Percentiles rank a stretch among this genome's conserved stretches.
phyloP scores from a whole-genome alignment of 176 grass and related monocot species.

The Luzula sylvatica region DNA sequence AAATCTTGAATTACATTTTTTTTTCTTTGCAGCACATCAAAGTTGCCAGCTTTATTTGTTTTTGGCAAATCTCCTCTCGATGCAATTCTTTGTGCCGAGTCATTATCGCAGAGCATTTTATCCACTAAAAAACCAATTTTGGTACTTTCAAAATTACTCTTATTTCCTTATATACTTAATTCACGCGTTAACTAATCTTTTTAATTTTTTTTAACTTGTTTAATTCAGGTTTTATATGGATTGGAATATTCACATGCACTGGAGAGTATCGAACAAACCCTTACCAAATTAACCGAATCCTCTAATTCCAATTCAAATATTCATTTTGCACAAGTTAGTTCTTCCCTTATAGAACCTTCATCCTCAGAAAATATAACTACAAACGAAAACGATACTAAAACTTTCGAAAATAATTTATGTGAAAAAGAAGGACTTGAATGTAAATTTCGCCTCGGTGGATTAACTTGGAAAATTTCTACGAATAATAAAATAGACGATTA shows the following conservation, averaged over 20 bases:
- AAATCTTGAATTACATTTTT: conserved; percentile 4
- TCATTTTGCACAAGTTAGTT: conserved; percentile 44
- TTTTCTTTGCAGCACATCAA: conserved; percentile 60
- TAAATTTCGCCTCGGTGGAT: conserved; percentile 57
- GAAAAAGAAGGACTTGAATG: conserved; percentile 20
- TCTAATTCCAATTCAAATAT: conserved; percentile 23
- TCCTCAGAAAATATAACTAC: conserved; percentile 15
- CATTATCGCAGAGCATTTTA: conserved; percentile 34
- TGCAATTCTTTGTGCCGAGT: conserved; percentile 27
- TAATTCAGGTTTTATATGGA: conserved; percentile 65
- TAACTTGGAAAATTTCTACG: conserved; percentile 48
- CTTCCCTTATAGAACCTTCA: conserved; percentile 57
- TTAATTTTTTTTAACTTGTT: neutral
- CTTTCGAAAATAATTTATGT: conserved; percentile 26
- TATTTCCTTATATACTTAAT: neutral
- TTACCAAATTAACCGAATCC: conserved; percentile 31
- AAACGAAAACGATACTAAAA: conserved; percentile 26
- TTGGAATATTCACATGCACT: conserved; percentile 72
- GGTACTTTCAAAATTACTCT: conserved; percentile 35
- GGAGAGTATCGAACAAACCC: conserved; percentile 35
- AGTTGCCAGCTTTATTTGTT: conserved; percentile 74
- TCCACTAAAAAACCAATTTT: conserved; percentile 40
- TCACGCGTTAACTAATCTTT: neutral
- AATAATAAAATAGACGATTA: conserved; percentile 59
- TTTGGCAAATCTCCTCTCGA: conserved; percentile 72